Base-by-base conservation (phyloP, 768 basidiomycete species). In the Inosperma sp. region DNA sequence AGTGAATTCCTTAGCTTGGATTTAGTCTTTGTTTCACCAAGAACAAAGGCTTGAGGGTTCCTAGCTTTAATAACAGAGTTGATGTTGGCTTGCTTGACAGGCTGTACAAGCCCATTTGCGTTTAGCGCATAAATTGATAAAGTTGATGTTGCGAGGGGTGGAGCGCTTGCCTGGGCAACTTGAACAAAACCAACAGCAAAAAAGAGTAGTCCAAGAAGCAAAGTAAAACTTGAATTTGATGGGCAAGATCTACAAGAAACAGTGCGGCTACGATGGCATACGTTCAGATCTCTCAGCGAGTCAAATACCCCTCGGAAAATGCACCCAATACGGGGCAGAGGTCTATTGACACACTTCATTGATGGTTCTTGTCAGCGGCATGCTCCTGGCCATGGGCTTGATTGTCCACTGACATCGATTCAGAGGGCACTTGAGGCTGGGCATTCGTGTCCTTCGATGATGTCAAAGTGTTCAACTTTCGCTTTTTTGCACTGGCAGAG, bases 21-120 rank as follows among this genome's bases (percentile, higher is more conserved):
- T 14, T 33, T 21, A 7, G 27, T 60, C 30, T 60, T 60, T 1
- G 59, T 57, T 49, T 60, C 54, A n/a, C 44, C 51, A 14, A 60
- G 30, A 2, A 60, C 54, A 30, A 60, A 49, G 14, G 45, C 45
- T 25, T 55, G 51, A 6, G 56, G 59, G 30, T 12, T 19, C 13
- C 44, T 6, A 14, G 31, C 14, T n/a, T 16, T 41, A 19, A 58
- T 55, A 4, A 52, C 25, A 10, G 19, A n/a, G 19, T 56, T 48
- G 17, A 58, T 34, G 2, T 34, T 13, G 16, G 8, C 16, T 3
- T 55, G 16, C 21, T 58, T 55, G 23, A 52, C 29, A 1, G 50
- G 35, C 26, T 55, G 42, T 0, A 47, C 40, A 21, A 58, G 29
- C 3, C 52, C 52, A 26, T 53, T 53, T 23, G 46, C 47, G 29